Percentiles rank a stretch among this genome's conserved stretches.
Evolutionary conservation across 1,284 basidiomycete species (phyloP).

Genomic region (Xerocomus nothofagi): DNA sequence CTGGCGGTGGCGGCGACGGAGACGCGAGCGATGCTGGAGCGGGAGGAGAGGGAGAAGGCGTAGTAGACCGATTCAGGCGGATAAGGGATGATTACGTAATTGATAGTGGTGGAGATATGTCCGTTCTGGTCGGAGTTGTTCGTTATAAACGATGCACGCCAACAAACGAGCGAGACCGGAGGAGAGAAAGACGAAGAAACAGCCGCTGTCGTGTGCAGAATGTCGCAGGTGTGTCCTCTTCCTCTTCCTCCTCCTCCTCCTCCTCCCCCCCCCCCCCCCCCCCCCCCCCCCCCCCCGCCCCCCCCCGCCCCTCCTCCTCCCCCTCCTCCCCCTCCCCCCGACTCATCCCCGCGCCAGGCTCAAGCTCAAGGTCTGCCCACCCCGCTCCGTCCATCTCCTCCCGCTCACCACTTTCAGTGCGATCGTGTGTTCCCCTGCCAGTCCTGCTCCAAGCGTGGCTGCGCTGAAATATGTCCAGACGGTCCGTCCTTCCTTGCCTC

Average conservation of each 20-base stretch:
- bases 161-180: constrained; percentile 31
- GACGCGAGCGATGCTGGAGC: constrained; percentile 72
- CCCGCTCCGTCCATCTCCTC: not conserved
- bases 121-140: constrained; percentile 34
- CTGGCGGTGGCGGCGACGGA: constrained; percentile 81
- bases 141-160: constrained; percentile 25
- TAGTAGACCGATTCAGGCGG: constrained; percentile 19
- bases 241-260: not conserved
- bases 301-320: too few relatives aligned
- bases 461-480: constrained; percentile 66
- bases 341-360: constrained; percentile 37
- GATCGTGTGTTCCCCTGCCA: constrained; percentile 57
- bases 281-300: too few relatives aligned
- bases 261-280: too few relatives aligned
- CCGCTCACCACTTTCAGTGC: constrained; percentile 40
- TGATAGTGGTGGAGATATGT: constrained; percentile 28
- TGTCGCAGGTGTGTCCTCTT: constrained; percentile 48
- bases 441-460: constrained; percentile 62
- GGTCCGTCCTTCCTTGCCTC: constrained; percentile 38
- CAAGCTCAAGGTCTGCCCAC: constrained; percentile 44
- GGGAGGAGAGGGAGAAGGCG: constrained; percentile 44
- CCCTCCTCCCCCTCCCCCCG: too few relatives aligned
- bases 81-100: constrained; percentile 26
- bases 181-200: constrained; percentile 37
- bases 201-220: constrained; percentile 57